Percentiles rank a stretch among this genome's conserved stretches.
These are phyloP conservation scores for Vitis hybrid DNA, from an alignment of 177 flowering plant genomes.

Conservation along the genomic window DNA sequence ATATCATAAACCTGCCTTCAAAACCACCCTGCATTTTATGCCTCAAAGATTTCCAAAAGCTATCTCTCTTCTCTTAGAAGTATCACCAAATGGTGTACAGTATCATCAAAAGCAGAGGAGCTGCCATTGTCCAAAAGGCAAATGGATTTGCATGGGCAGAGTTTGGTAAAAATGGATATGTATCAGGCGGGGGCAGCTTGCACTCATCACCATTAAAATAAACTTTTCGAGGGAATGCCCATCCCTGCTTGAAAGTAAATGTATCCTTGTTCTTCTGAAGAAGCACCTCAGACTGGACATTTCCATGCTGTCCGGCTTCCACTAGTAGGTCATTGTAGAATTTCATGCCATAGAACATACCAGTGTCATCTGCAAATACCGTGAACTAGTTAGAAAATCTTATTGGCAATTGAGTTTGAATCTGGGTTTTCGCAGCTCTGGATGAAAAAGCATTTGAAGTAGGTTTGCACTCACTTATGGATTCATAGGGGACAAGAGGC, in stretches of 20 bases:
- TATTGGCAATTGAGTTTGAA: background rate
- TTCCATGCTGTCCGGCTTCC: constrained; percentile 80
- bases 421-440: background rate
- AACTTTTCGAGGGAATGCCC: constrained; percentile 83
- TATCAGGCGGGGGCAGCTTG: constrained; percentile 78
- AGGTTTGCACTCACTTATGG: background rate
- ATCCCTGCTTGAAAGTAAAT: constrained; percentile 73
- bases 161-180: constrained; percentile 75
- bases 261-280: constrained; percentile 60
- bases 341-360: constrained; percentile 82
- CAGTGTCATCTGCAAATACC: constrained; percentile 74
- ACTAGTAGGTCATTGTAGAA: constrained; percentile 73
- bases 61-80: background rate
- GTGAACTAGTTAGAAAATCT: background rate
- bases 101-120: constrained; percentile 25
- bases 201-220: constrained; percentile 93
- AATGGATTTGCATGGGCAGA: constrained; percentile 31
- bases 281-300: constrained; percentile 80
- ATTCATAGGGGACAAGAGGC: constrained; percentile 17
- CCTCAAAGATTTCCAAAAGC: background rate
- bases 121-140: constrained; percentile 15
- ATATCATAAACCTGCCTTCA: constrained; percentile 2
- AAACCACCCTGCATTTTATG: background rate
- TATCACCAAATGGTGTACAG: constrained; percentile 22
- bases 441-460: background rate